phyloP scores from a whole-genome alignment of 331 rosid genomes.

The Malus hybrid region DNA sequence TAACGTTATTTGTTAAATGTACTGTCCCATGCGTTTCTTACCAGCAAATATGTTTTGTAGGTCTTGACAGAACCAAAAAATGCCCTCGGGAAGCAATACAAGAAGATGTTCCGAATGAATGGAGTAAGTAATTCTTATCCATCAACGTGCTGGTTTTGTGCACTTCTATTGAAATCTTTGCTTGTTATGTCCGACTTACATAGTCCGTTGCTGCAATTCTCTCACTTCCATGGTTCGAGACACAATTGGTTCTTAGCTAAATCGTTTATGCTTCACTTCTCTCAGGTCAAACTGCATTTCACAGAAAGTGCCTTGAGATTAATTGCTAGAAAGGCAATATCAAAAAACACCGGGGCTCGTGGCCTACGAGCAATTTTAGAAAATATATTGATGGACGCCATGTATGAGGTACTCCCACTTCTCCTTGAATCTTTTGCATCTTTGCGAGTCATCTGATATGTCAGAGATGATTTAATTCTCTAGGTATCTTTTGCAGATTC shows the following conservation, averaged over 20 bases:
- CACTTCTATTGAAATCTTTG: neutral
- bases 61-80: conserved; percentile 91
- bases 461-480: neutral
- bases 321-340: conserved; percentile 69
- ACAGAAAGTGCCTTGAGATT: conserved; percentile 56
- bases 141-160: neutral
- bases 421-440: conserved; percentile 26
- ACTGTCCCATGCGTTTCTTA: conserved; percentile 4
- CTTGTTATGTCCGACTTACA: neutral
- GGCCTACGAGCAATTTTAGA: conserved; percentile 80
- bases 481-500: conserved; percentile 51
- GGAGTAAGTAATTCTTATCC: conserved; percentile 41
- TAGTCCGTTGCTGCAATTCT: neutral
- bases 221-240: conserved; percentile 9
- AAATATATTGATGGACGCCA: conserved; percentile 77
- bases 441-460: too few species aligned
- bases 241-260: conserved; percentile 7
- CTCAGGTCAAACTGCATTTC: conserved; percentile 76
- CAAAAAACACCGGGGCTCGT: conserved; percentile 84
- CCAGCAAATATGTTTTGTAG: conserved; percentile 30
- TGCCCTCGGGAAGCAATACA: conserved; percentile 95
- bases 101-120: conserved; percentile 86
- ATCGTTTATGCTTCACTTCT: conserved; percentile 9
- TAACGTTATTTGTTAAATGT: conserved; percentile 3
- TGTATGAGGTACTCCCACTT: conserved; percentile 72